Evolutionary conservation across 2,329 filamentous ascomycete genomes (phyloP).

Genomic region (Botrytis fabae): DNA sequence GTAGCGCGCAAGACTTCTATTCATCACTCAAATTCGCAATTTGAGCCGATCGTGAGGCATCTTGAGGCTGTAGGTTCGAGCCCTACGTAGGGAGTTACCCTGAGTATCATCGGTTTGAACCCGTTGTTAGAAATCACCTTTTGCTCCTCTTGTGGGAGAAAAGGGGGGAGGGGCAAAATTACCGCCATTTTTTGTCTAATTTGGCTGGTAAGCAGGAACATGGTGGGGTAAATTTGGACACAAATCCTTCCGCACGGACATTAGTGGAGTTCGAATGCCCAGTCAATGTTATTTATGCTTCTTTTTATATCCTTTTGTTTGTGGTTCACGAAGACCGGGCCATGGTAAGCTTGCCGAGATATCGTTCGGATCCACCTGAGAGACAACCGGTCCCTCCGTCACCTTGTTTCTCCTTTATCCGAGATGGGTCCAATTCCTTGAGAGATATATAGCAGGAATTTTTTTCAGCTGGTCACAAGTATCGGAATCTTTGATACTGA

Average conservation of each 20-base stretch:
- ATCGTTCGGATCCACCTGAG: neutral
- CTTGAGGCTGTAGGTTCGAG: slow-evolving; percentile 19
- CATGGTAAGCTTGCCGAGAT: neutral
- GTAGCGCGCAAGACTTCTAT: slow-evolving; percentile 24
- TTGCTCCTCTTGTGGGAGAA: neutral
- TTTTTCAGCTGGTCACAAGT: neutral
- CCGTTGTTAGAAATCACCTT: neutral
- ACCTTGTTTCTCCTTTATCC: neutral
- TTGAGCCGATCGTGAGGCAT: neutral
- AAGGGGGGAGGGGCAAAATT: neutral
- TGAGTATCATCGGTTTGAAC: slow-evolving; percentile 3
- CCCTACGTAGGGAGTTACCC: slow-evolving; percentile 2
- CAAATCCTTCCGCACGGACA: neutral
- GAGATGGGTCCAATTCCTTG: neutral
- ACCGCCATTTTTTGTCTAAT: neutral
- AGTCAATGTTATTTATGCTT: neutral
- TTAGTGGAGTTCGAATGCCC: neutral
- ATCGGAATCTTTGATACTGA: neutral
- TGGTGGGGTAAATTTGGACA: neutral
- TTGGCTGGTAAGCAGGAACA: neutral
- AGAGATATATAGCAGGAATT: neutral
- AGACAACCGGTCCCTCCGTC: neutral
- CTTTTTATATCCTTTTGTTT: neutral
- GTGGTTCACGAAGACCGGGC: neutral
- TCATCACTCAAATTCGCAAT: no score